A percentile compares a stretch with the other conserved stretches of the same genome.
Evolutionary conservation across 768 basidiomycete species (phyloP).

Genomic region (Rhodotorula sphaerocarpa): DNA sequence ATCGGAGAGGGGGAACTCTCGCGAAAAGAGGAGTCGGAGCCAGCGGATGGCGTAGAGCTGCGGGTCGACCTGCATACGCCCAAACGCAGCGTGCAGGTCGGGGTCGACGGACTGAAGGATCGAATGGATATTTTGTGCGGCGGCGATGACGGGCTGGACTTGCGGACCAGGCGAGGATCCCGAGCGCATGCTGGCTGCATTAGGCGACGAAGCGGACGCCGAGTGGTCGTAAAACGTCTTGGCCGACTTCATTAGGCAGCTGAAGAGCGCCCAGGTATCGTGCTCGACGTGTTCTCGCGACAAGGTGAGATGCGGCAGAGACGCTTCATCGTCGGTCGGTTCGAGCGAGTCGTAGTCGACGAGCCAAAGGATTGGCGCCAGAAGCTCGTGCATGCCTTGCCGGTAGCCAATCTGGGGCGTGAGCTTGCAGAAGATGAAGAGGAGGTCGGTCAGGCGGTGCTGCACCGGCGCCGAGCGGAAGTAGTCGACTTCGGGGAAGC

Average conservation of each 20-base stretch:
- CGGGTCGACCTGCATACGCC: constrained; percentile 76
- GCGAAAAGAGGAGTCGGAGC: constrained; percentile 83
- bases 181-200: not conserved
- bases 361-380: constrained; percentile 77
- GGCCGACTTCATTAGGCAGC: constrained; percentile 64
- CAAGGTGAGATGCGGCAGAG: constrained; percentile 38
- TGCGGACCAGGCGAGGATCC: constrained; percentile 1
- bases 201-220: constrained; percentile 26
- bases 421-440: constrained; percentile 72
- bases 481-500: constrained; percentile 92
- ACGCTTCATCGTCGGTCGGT: not conserved
- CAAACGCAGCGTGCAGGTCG: constrained; percentile 63
- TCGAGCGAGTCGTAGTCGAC: constrained; percentile 70
- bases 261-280: constrained; percentile 80
- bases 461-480: constrained; percentile 72
- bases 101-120: constrained; percentile 73
- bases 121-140: constrained; percentile 72
- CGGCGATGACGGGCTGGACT: constrained; percentile 66
- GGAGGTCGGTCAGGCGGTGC: constrained; percentile 68
- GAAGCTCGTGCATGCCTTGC: constrained; percentile 97
- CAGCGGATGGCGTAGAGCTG: constrained; percentile 98
- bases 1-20: constrained; percentile 74
- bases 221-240: constrained; percentile 60
- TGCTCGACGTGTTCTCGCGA: constrained; percentile 47
- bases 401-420: constrained; percentile 82